Conservation (phyloP, 176 grass and related monocot species). For the Cenchrus americanus region DNA sequence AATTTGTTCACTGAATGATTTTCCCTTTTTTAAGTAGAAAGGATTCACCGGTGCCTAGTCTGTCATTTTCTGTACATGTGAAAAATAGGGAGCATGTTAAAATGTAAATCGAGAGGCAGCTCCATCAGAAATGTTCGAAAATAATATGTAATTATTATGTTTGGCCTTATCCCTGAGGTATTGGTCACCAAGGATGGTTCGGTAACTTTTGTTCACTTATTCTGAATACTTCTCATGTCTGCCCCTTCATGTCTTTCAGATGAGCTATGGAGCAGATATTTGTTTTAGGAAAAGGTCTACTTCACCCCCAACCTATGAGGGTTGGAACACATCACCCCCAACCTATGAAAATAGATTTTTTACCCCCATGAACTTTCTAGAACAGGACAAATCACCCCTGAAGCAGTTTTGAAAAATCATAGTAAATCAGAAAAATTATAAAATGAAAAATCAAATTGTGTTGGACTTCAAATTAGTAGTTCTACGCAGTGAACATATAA, state of each 20-base stretch:
- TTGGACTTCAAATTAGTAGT: no score
- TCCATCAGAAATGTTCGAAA: neutral
- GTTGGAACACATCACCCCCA: no score
- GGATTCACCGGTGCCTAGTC: neutral
- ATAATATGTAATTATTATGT: neutral
- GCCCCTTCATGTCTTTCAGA: constrained; percentile 39
- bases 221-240: constrained; percentile 20
- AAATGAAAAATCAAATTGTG: no score
- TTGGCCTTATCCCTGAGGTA: neutral
- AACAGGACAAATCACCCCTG: no score
- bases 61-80: neutral
- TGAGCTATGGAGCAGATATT: constrained; percentile 44
- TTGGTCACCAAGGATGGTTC: constrained; percentile 8
- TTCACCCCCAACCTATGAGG: no score
- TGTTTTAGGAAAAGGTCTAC: no score
- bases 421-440: no score
- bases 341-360: no score
- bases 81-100: neutral
- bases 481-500: no score
- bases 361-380: no score
- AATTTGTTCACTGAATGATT: neutral
- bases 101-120: neutral
- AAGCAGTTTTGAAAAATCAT: no score
- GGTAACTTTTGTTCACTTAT: constrained; percentile 9
- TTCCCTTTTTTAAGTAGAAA: neutral